Percentiles rank a stretch among this genome's conserved stretches.
Evolutionary conservation across 1,139 yeast genomes (phyloP).

Genomic region (Nakaseomyces sp.): DNA sequence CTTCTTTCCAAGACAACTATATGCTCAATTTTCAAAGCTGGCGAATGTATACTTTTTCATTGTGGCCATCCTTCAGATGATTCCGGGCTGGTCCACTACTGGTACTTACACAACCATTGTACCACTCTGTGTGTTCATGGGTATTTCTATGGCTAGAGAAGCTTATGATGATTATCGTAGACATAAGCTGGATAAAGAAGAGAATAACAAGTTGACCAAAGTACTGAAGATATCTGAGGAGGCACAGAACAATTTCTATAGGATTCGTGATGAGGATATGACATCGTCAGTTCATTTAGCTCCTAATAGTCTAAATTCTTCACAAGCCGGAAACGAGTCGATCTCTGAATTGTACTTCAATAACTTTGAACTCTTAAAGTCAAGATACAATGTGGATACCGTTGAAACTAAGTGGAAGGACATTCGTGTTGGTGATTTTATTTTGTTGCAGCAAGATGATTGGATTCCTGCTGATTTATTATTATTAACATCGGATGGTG

Average conservation of each 20-base stretch:
- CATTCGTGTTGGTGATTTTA: constrained; percentile 74
- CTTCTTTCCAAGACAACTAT: constrained; percentile 78
- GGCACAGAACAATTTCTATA: constrained; percentile 5
- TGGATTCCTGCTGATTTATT: constrained; percentile 91
- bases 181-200: constrained; percentile 76
- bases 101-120: constrained; percentile 93
- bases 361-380: constrained; percentile 22
- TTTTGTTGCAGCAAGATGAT: constrained; percentile 66
- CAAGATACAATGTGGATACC: constrained; percentile 26
- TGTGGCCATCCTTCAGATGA: constrained; percentile 88
- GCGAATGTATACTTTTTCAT: constrained; percentile 82
- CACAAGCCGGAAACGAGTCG: background rate
- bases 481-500: constrained; percentile 56
- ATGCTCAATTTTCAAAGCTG: constrained; percentile 83
- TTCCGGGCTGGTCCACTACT: constrained; percentile 96
- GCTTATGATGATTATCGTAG: constrained; percentile 90
- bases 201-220: constrained; percentile 49
- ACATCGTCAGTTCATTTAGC: background rate
- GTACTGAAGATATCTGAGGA: constrained; percentile 7
- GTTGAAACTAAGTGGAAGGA: constrained; percentile 54
- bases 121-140: constrained; percentile 76
- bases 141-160: constrained; percentile 87
- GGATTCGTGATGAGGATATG: background rate
- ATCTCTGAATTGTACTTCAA: constrained; percentile 16
- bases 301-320: background rate